phyloP scores from a whole-genome alignment of 805 yeast genomes.

The Nakazawaea ambrosiae region DNA sequence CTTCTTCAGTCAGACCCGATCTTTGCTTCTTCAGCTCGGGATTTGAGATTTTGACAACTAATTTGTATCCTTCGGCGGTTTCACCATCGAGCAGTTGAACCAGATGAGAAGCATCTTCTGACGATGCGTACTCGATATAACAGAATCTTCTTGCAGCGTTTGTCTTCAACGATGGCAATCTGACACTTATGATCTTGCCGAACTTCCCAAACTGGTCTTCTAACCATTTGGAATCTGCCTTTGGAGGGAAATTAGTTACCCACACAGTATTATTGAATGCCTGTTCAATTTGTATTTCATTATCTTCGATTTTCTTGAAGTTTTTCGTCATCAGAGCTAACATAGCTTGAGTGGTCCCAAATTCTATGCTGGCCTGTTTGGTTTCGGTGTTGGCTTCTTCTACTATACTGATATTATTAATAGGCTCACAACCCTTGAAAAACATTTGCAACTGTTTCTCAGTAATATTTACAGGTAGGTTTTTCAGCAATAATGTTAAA shows the following conservation, averaged over 20 bases:
- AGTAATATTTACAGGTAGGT: slow-evolving; percentile 33
- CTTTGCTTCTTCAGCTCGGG: slow-evolving; percentile 38
- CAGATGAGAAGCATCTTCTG: slow-evolving; percentile 39
- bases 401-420: slow-evolving; percentile 28
- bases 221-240: slow-evolving; percentile 32
- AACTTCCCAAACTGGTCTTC: slow-evolving; percentile 29
- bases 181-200: slow-evolving; percentile 39
- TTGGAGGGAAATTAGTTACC: slow-evolving; percentile 70
- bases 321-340: slow-evolving; percentile 57
- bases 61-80: slow-evolving; percentile 27
- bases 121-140: slow-evolving; percentile 49
- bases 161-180: slow-evolving; percentile 58
- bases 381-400: background rate
- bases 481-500: slow-evolving; percentile 45
- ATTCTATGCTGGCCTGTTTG: slow-evolving; percentile 52
- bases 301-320: slow-evolving; percentile 36
- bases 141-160: slow-evolving; percentile 62
- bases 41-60: slow-evolving; percentile 58
- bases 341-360: slow-evolving; percentile 37
- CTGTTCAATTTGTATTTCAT: slow-evolving; percentile 37
- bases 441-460: slow-evolving; percentile 32
- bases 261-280: slow-evolving; percentile 50
- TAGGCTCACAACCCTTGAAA: slow-evolving; percentile 57
- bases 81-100: slow-evolving; percentile 32
- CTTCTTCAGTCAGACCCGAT: slow-evolving; percentile 41